A percentile compares a stretch with the other conserved stretches of the same genome.
phyloP scores from a whole-genome alignment of 169 alveolate species.

The Babesia bovis region DNA sequence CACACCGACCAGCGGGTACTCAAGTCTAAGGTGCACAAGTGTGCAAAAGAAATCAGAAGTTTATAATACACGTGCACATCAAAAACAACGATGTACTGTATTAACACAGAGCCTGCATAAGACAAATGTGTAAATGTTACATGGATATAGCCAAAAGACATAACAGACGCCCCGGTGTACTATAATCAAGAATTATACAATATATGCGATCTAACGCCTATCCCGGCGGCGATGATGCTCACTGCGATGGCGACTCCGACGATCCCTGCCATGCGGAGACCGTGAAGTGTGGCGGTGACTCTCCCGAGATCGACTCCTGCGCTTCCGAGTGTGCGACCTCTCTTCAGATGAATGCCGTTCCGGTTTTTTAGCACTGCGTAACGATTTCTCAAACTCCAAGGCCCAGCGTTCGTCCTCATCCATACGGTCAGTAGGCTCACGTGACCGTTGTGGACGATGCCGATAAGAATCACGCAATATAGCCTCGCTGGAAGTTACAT shows the following conservation, averaged over 20 bases:
- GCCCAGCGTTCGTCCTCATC: conserved; percentile 81
- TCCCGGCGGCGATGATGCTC: conserved; percentile 10
- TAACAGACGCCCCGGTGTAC: too few relatives aligned
- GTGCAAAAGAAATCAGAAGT: conserved; percentile 4
- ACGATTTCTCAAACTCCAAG: conserved; percentile 72
- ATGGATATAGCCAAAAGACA: too few relatives aligned
- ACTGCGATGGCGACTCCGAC: conserved; percentile 30
- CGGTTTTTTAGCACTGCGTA: conserved; percentile 16
- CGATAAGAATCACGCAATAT: conserved; percentile 53
- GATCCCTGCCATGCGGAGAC: too few relatives aligned
- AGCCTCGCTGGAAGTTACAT: conserved; percentile 75
- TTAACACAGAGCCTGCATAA: too few relatives aligned
- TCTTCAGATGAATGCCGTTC: conserved; percentile 1
- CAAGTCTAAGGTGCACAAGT: conserved; percentile 20
- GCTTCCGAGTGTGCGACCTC: conserved; percentile 1
- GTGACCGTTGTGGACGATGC: conserved; percentile 7
- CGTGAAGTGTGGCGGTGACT: conserved; percentile 3
- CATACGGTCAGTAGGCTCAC: conserved; percentile 41
- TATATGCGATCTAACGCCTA: too few relatives aligned
- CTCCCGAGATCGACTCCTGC: conserved; percentile 6
- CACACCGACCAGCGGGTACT: not conserved
- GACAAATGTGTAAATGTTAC: too few relatives aligned
- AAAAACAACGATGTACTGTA: not conserved
- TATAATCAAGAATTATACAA: too few relatives aligned
- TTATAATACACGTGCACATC: not conserved